Conservation (phyloP, 768 basidiomycete species). For the Boletellus emodensis region DNA sequence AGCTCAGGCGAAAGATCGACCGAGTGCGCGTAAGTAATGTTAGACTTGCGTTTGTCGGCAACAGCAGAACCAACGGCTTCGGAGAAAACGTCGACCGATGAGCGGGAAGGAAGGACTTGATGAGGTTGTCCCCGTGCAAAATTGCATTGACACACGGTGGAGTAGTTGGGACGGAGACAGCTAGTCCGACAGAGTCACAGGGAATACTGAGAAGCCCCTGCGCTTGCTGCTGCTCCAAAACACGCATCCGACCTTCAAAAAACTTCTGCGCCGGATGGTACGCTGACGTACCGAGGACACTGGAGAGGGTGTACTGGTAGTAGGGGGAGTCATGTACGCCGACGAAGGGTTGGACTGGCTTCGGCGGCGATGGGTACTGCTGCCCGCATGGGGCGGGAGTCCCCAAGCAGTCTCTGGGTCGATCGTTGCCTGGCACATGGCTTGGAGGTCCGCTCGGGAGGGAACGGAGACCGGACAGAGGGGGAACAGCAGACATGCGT, state of each 20-base stretch:
- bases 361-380: too few relatives aligned
- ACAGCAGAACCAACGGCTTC: slow-evolving; percentile 65
- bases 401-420: too few relatives aligned
- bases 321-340: too few relatives aligned
- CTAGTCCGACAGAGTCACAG: slow-evolving; percentile 60
- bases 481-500: too few relatives aligned
- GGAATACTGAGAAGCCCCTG: slow-evolving; percentile 78
- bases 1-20: slow-evolving; percentile 73
- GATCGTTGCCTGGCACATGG: too few relatives aligned
- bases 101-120: too few relatives aligned
- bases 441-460: too few relatives aligned
- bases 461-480: too few relatives aligned
- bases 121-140: slow-evolving; percentile 62
- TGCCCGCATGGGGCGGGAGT: too few relatives aligned
- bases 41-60: slow-evolving; percentile 78
- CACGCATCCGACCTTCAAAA: slow-evolving; percentile 97
- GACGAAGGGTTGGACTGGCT: too few relatives aligned
- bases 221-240: slow-evolving; percentile 85
- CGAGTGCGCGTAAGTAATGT: slow-evolving; percentile 79
- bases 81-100: slow-evolving; percentile 58
- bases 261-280: slow-evolving; percentile 74
- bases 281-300: too few relatives aligned
- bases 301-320: too few relatives aligned
- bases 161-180: slow-evolving; percentile 86
- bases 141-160: slow-evolving; percentile 75